phyloP scores from a whole-genome alignment of 352 stramenopile genomes.

The Phytopythium helicoides region DNA sequence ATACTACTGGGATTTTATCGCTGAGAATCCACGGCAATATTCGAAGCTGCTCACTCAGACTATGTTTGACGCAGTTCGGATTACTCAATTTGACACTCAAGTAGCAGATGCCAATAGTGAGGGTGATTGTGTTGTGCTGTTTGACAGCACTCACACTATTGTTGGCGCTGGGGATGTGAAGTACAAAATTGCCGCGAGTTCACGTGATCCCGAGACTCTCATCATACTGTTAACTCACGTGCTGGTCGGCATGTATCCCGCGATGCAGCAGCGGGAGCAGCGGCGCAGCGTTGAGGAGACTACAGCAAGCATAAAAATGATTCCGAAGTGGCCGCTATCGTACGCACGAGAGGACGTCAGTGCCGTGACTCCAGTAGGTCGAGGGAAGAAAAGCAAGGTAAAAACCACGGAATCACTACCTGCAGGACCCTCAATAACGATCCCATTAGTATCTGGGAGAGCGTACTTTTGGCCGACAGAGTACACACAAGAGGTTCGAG shows the following conservation, averaged over 20 bases:
- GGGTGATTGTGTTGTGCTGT: slow-evolving; percentile 25
- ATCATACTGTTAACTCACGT: slow-evolving; percentile 39
- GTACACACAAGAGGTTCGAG: slow-evolving; percentile 30
- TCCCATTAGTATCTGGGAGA: slow-evolving; percentile 20
- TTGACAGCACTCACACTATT: slow-evolving; percentile 33
- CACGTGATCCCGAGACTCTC: slow-evolving; percentile 49
- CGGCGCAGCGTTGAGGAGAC: slow-evolving; percentile 1
- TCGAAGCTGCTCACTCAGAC: slow-evolving; percentile 41
- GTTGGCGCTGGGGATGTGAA: slow-evolving; percentile 47
- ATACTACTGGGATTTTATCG: slow-evolving; percentile 72
- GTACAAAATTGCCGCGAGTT: slow-evolving; percentile 41
- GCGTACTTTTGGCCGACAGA: slow-evolving; percentile 50
- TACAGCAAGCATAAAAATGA: slow-evolving; percentile 9
- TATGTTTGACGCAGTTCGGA: slow-evolving; percentile 39
- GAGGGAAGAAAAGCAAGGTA: background rate
- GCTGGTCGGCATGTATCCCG: slow-evolving; percentile 13
- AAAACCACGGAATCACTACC: background rate
- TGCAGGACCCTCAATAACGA: background rate
- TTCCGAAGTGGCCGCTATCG: slow-evolving; percentile 30
- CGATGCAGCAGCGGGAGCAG: slow-evolving; percentile 28
- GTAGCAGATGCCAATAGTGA: background rate
- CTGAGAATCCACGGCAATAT: slow-evolving; percentile 27
- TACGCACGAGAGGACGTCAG: slow-evolving; percentile 32
- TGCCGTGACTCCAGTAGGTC: background rate
- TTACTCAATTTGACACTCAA: slow-evolving; percentile 6